phyloP scores from a whole-genome alignment of 805 yeast species.

The Suhomyces emberorum region DNA sequence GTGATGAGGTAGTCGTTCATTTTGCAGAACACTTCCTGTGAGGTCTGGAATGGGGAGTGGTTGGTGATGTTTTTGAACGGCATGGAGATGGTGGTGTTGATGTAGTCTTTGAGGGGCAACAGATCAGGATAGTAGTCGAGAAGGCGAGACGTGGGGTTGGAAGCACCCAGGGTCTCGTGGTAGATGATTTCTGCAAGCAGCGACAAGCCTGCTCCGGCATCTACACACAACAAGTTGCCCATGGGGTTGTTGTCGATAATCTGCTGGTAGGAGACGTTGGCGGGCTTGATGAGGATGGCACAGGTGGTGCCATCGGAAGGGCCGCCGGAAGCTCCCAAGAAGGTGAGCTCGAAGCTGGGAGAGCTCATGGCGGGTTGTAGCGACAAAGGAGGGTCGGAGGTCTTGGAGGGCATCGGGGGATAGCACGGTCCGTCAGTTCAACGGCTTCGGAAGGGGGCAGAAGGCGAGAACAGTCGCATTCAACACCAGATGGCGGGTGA shows the following conservation, averaged over 20 bases:
- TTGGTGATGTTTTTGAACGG: conserved; percentile 21
- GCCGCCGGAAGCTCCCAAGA: conserved; percentile 83
- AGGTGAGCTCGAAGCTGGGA: conserved; percentile 59
- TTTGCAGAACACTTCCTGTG: conserved; percentile 30
- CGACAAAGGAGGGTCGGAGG: neutral
- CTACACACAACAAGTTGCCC: conserved; percentile 53
- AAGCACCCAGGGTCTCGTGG: conserved; percentile 15
- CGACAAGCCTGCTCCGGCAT: conserved; percentile 75
- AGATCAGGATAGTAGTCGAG: conserved; percentile 33
- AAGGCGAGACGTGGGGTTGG: conserved; percentile 8
- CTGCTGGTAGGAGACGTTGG: conserved; percentile 37
- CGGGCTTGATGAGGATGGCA: conserved; percentile 62
- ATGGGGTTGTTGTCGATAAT: conserved; percentile 22
- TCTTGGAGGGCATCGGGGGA: neutral
- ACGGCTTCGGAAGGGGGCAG: too few relatives aligned
- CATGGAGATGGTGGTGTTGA: conserved; percentile 14
- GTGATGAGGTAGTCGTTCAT: conserved; percentile 55
- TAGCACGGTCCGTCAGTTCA: too few relatives aligned
- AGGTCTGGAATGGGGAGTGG: conserved; percentile 24
- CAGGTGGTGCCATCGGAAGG: conserved; percentile 73
- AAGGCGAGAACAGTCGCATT: too few relatives aligned
- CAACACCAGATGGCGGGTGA: too few relatives aligned
- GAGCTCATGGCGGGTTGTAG: conserved; percentile 16
- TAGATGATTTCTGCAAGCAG: conserved; percentile 45
- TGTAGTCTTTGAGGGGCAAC: conserved; percentile 19